Evolutionary conservation across 495 filamentous ascomycete species (phyloP), one percentile per base, ranked within the genome.

Genomic region (Hypoxylon crocopeplum): DNA sequence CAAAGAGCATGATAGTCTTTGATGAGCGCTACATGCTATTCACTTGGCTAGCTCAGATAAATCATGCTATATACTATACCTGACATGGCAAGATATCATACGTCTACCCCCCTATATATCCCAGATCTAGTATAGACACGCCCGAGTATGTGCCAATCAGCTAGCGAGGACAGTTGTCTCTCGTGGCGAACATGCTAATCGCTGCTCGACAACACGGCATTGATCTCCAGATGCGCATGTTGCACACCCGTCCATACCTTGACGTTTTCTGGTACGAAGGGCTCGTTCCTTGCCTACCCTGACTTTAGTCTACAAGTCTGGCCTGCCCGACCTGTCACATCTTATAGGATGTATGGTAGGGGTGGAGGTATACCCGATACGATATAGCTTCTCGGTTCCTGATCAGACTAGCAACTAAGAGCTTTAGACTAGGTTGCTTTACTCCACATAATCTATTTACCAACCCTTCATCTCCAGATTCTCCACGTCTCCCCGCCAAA

Each of bases 391-490:
- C 48, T 67, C 58, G 65, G 67, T 69, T 69, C 67, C 67, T 69
- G 67, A 49, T 51, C 67, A 62, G 53, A 59, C 51, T 58, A 67
- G 40, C 55, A 51, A 50, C 46, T 21, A 41, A 47, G 49, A 55
- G 56, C n/a, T 49, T 32, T 48, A n/a, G 25, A 36, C 38, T 50
- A 54, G 60, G 67, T 66, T 62, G 41, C 56, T 51, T 57, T 62
- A 69, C 67, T 69, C 67, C 67, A 69, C 67, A 69, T 59, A 64
- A 60, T 64, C 32, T 62, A 59, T 61, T 56, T 54, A 36, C 51
- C 54, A 56, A 42, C 68, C 68, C 51, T 64, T 62, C 64, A 67
- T 65, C 64, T 64, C 64, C 55, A 64, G 53, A 60, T 56, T 67
- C 67, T 67, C 67, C 67, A 67, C 64, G 67, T 21, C 30, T 53